Conservation (phyloP, 352 stramenopile genomes). For the Thraustochytrium sp. region DNA sequence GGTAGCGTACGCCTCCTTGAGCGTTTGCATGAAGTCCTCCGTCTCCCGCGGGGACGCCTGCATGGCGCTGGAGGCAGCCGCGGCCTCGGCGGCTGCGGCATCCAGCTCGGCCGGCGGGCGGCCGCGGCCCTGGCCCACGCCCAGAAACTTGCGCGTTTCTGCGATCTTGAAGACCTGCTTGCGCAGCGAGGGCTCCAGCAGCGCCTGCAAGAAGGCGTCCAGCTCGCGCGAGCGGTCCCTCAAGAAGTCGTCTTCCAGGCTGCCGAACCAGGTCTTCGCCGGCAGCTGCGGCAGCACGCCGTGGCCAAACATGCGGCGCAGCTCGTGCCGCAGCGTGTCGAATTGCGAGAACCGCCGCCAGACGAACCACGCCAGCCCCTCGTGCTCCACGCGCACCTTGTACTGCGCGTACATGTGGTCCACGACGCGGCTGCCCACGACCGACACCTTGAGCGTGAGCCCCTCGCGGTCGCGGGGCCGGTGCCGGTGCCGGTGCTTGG, state of each 20-base stretch:
- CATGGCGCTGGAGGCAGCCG: not conserved
- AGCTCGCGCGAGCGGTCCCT: not conserved
- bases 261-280: constrained; percentile 28
- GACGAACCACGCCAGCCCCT: not conserved
- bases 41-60: not conserved
- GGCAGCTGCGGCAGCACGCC: constrained; percentile 34
- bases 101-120: not conserved
- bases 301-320: constrained; percentile 29
- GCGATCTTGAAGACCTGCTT: constrained; percentile 37
- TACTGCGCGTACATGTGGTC: constrained; percentile 31
- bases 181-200: constrained; percentile 17
- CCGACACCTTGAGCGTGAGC: not conserved
- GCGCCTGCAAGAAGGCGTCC: not conserved
- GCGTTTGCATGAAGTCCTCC: not conserved
- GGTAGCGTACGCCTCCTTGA: not conserved
- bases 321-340: constrained; percentile 17
- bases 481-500: not conserved
- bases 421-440: constrained; percentile 11
- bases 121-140: constrained; percentile 24
- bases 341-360: constrained; percentile 34
- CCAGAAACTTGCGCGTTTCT: constrained; percentile 35
- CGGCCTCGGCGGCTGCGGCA: not conserved
- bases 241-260: constrained; percentile 11
- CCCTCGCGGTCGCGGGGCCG: not conserved
- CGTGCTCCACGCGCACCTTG: constrained; percentile 20